phyloP scores from a whole-genome alignment of 805 yeast genomes.

The Ogataea haglerorum region DNA sequence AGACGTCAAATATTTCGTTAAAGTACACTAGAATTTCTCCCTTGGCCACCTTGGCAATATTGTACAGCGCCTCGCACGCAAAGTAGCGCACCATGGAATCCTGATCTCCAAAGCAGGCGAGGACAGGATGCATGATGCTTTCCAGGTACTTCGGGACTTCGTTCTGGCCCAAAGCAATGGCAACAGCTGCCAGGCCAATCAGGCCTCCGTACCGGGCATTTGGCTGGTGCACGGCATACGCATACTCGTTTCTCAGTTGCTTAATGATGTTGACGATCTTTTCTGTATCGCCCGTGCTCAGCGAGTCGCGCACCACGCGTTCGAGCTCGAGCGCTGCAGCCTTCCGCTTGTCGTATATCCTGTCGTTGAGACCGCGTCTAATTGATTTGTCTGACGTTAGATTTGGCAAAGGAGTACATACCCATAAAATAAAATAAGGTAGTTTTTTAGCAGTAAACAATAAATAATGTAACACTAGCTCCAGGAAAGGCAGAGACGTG shows the following conservation, averaged over 20 bases:
- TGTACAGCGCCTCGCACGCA: slow-evolving; percentile 94
- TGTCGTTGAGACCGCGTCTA: slow-evolving; percentile 65
- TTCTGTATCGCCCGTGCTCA: slow-evolving; percentile 57
- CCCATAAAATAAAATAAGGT: slow-evolving; percentile 9
- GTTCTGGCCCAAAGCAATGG: slow-evolving; percentile 83
- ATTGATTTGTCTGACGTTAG: slow-evolving; percentile 51
- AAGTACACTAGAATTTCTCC: slow-evolving; percentile 90
- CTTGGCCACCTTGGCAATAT: slow-evolving; percentile 93
- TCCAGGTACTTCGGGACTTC: slow-evolving; percentile 83
- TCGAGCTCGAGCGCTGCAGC: slow-evolving; percentile 78
- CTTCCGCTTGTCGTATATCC: slow-evolving; percentile 74
- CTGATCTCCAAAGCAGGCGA: slow-evolving; percentile 94
- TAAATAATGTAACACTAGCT: neutral
- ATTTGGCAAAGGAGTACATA: slow-evolving; percentile 2
- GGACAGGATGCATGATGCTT: slow-evolving; percentile 85
- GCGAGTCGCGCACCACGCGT: slow-evolving; percentile 65
- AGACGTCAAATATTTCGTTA: slow-evolving; percentile 91
- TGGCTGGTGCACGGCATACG: slow-evolving; percentile 80
- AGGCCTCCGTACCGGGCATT: slow-evolving; percentile 92
- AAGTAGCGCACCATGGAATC: slow-evolving; percentile 96
- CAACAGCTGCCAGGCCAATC: slow-evolving; percentile 93
- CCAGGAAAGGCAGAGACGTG: no score
- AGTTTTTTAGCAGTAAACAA: neutral
- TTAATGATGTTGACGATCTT: slow-evolving; percentile 62
- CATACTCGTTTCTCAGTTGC: slow-evolving; percentile 72